Evolutionary conservation across 78 protist genomes (phyloP).

Genomic region (Pelomyxa schiedti): DNA sequence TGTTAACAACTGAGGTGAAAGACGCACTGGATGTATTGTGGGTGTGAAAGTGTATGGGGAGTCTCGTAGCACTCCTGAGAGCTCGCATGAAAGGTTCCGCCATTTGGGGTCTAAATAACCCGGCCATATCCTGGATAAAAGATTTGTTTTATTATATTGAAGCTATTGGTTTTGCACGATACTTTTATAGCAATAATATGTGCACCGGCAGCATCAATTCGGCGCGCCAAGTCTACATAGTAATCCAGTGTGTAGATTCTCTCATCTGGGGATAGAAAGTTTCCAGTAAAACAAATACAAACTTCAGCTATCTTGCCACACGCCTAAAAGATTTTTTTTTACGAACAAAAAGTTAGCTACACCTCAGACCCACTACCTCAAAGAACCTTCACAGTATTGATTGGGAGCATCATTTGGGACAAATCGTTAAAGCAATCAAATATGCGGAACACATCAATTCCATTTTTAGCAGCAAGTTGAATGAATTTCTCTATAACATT

Average conservation of each 20-base stretch:
- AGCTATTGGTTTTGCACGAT: neutral
- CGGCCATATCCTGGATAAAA: slow-evolving; percentile 69
- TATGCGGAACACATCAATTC: slow-evolving; percentile 84
- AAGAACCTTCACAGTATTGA: slow-evolving; percentile 68
- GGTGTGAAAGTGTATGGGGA: slow-evolving; percentile 80
- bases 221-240: slow-evolving; percentile 49
- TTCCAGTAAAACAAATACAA: slow-evolving; percentile 63
- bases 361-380: too few species aligned
- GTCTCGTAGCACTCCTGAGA: slow-evolving; percentile 33
- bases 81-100: slow-evolving; percentile 16
- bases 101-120: slow-evolving; percentile 61
- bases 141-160: neutral
- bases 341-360: too few species aligned
- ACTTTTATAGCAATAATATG: slow-evolving; percentile 60
- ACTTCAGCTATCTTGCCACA: slow-evolving; percentile 76
- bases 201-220: slow-evolving; percentile 24
- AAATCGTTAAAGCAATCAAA: slow-evolving; percentile 80
- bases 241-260: slow-evolving; percentile 69
- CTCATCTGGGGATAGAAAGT: slow-evolving; percentile 32
- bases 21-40: slow-evolving; percentile 64
- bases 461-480: slow-evolving; percentile 21
- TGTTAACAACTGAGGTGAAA: neutral
- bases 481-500: slow-evolving; percentile 64
- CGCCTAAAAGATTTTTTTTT: too few species aligned
- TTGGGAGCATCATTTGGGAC: slow-evolving; percentile 51